A percentile compares a stretch with the other conserved stretches of the same genome.
Evolutionary conservation across 2,329 filamentous ascomycete species (phyloP).

Genomic region (Fusarium acutatum): DNA sequence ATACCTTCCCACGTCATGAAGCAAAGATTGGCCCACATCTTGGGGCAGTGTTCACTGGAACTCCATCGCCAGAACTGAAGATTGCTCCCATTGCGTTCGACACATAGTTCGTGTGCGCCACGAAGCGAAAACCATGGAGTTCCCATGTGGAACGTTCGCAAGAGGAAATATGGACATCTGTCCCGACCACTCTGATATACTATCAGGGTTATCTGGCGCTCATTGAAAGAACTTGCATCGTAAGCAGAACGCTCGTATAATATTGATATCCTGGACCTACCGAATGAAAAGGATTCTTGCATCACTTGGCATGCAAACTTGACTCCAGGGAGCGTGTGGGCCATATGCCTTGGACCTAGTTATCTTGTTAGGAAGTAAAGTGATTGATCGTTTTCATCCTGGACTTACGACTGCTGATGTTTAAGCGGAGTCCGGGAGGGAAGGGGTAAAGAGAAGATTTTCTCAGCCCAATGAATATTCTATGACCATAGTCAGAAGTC

Average conservation of each 20-base stretch:
- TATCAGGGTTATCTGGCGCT: slow-evolving; percentile 63
- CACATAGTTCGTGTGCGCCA: slow-evolving; percentile 64
- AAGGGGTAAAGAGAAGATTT: slow-evolving; percentile 65
- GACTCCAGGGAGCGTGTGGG: slow-evolving; percentile 54
- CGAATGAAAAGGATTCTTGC: slow-evolving; percentile 64
- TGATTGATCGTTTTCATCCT: neutral
- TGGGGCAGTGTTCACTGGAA: slow-evolving; percentile 51
- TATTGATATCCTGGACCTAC: slow-evolving; percentile 45
- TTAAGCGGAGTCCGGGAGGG: slow-evolving; percentile 60
- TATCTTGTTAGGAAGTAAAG: neutral
- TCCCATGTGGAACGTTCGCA: slow-evolving; percentile 54
- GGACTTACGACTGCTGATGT: slow-evolving; percentile 47
- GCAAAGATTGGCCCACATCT: slow-evolving; percentile 63
- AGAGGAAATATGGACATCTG: slow-evolving; percentile 56
- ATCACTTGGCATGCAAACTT: slow-evolving; percentile 55
- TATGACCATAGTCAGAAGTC: slow-evolving; percentile 40
- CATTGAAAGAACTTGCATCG: slow-evolving; percentile 60
- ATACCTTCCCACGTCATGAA: slow-evolving; percentile 70
- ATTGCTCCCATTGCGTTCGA: slow-evolving; percentile 58
- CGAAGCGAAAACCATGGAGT: slow-evolving; percentile 57
- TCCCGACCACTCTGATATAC: slow-evolving; percentile 58
- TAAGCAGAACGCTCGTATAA: neutral
- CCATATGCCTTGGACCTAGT: slow-evolving; percentile 57
- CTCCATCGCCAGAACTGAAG: slow-evolving; percentile 65
- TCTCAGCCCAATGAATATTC: slow-evolving; percentile 67